Evolutionary conservation across 2,329 filamentous ascomycete genomes (phyloP).

Genomic region (Colletotrichum sp.): DNA sequence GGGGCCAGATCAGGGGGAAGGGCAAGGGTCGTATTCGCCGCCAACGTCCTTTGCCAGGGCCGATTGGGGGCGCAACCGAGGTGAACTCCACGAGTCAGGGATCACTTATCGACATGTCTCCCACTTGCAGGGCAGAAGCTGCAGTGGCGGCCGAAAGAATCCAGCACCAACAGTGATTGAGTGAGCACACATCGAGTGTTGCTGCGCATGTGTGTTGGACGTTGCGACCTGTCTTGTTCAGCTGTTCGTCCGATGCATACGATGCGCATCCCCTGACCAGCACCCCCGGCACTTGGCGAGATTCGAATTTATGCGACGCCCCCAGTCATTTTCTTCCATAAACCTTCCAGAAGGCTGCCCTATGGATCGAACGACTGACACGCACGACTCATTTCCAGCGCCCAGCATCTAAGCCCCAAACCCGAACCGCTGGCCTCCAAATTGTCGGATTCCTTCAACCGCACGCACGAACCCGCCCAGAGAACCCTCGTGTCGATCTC

Average conservation of each 20-base stretch:
- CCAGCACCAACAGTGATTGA: background rate
- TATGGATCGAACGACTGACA: background rate
- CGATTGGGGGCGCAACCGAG: background rate
- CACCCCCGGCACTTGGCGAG: conserved; percentile 4
- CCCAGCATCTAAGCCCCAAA: conserved; percentile 3
- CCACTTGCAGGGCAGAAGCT: background rate
- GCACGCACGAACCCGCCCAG: background rate
- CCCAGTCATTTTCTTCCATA: background rate
- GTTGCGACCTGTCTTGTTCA: background rate
- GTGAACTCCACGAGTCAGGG: conserved; percentile 2
- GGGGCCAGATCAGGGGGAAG: background rate
- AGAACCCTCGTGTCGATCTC: conserved; percentile 17
- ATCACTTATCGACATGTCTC: background rate
- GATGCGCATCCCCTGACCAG: background rate
- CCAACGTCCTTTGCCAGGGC: background rate
- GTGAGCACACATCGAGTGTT: background rate
- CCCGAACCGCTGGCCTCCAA: background rate
- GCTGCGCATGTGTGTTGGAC: background rate
- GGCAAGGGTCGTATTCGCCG: background rate
- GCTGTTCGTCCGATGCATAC: conserved; percentile 10
- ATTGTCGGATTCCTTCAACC: background rate
- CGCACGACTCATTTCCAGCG: conserved; percentile 1
- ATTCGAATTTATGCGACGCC: conserved; percentile 8
- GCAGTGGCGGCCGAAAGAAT: background rate
- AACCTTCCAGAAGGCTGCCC: conserved; percentile 8